Evolutionary conservation across 805 yeast genomes (phyloP).

Genomic region (Candida khao-thaluensis): DNA sequence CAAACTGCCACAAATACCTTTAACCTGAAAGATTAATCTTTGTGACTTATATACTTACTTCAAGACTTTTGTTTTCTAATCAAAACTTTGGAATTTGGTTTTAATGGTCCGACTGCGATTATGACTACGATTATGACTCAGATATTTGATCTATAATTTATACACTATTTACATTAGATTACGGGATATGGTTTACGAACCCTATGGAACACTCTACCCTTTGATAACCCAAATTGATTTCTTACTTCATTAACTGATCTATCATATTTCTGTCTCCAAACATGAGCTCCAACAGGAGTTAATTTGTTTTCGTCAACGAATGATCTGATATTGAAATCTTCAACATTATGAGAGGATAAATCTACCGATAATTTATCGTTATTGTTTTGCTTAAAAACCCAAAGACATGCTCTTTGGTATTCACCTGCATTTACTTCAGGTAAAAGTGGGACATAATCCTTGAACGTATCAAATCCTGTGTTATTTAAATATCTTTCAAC

Average conservation of each 20-base stretch:
- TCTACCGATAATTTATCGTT: conserved; percentile 18
- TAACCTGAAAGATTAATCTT: no score
- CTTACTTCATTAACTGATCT: conserved; percentile 68
- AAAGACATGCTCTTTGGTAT: conserved; percentile 76
- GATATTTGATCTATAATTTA: no score
- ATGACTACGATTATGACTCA: no score
- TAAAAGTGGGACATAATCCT: conserved; percentile 72
- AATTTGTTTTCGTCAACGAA: conserved; percentile 59
- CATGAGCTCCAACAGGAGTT: conserved; percentile 85
- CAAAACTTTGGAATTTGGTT: no score
- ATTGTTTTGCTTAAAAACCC: conserved; percentile 80
- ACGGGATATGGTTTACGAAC: conserved; percentile 44
- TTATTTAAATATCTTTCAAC: conserved; percentile 34
- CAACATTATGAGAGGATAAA: not conserved
- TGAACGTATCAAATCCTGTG: conserved; percentile 38
- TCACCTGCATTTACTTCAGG: conserved; percentile 84
- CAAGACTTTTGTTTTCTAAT: no score
- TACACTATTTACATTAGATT: conserved; percentile 3
- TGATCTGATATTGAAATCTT: conserved; percentile 65
- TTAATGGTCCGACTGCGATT: no score
- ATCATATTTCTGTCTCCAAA: conserved; percentile 88
- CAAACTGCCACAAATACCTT: no score
- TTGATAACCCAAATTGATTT: conserved; percentile 65
- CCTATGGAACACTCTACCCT: conserved; percentile 73
- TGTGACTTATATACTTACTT: no score